Base-by-base conservation (phyloP, 2,329 filamentous ascomycete species). In the Orbilia javanica region DNA sequence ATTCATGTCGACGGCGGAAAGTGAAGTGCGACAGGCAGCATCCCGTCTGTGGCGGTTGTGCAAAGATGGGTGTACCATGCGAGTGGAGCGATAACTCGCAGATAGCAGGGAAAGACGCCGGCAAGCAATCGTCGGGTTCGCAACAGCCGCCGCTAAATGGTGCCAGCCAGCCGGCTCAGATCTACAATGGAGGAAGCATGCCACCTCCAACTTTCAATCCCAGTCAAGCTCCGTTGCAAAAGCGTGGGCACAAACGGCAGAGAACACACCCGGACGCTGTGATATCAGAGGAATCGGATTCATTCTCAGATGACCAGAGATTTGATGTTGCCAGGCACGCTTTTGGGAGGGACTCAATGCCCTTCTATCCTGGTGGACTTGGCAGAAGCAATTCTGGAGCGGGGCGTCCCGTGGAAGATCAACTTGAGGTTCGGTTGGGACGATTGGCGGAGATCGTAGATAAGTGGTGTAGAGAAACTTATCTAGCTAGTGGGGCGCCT, bases 11-110 rank as follows among this genome's bases (percentile, higher is more conserved):
- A 27, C 80, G 81, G 20, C 68, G 81, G 25, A 82, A 82, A 60
- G 80, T 82, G 22, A 82, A 82, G 67, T 82, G 81, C 63, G 80
- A 82, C 63, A 79, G 80, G 8, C 79, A 79, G 52, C 81, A 82
- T 64, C 81, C 81, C 10, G 68, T 80, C 18, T 82, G 81, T 44
- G 79, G 80, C 10, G 80, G 81, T 53, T 82, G 81, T 46, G 69
- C 65, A 4, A 81, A 81, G 71, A 80, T 80, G 42, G 78, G 66
- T 6, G 80, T 81, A 46, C 46, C 62, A 6, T 82, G 81, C 52
- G 66, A 79, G 20, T 82, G 81, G 42, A 80, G 79, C 52, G 81
- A 82, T 65, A 81, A 81, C 25, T 78, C 77, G 2, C 69, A 74
- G 46, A 68, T 80, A 34, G 39, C 66, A 39, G 76, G 64, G 20